phyloP scores from a whole-genome alignment of 2,329 filamentous ascomycete species.

The Xylaria sp. region DNA sequence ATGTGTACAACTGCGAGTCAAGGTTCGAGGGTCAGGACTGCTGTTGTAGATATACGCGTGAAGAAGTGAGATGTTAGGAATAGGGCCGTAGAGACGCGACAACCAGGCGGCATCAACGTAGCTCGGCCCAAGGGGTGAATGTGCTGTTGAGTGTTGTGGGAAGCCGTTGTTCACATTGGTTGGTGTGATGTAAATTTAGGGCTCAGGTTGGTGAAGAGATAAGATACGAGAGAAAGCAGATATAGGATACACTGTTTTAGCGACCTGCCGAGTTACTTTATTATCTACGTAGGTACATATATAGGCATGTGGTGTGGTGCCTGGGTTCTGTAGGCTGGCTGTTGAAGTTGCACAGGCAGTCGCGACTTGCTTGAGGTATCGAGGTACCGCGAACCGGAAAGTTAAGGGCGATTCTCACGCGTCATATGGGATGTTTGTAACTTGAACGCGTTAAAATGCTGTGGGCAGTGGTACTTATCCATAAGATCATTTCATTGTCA shows the following conservation, averaged over 20 bases:
- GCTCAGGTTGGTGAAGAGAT: neutral
- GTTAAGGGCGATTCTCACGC: neutral
- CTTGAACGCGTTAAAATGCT: neutral
- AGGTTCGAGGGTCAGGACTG: neutral
- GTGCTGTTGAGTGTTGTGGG: neutral
- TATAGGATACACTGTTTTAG: neutral
- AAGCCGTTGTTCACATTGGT: neutral
- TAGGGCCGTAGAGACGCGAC: neutral
- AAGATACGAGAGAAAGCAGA: neutral
- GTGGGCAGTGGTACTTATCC: neutral
- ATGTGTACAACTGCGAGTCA: neutral
- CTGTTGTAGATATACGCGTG: neutral
- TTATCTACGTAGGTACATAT: neutral
- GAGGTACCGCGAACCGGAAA: neutral
- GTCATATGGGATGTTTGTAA: neutral
- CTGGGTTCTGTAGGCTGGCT: neutral
- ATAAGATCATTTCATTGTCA: neutral
- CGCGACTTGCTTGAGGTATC: neutral
- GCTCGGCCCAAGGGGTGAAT: neutral
- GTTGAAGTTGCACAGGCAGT: conserved; percentile 14
- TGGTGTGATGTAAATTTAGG: neutral
- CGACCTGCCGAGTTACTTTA: neutral
- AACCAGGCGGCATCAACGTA: neutral
- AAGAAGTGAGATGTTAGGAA: neutral
- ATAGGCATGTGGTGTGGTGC: neutral